Base-by-base conservation (phyloP, 495 filamentous ascomycete genomes). In the Gamarada debralockiae region DNA sequence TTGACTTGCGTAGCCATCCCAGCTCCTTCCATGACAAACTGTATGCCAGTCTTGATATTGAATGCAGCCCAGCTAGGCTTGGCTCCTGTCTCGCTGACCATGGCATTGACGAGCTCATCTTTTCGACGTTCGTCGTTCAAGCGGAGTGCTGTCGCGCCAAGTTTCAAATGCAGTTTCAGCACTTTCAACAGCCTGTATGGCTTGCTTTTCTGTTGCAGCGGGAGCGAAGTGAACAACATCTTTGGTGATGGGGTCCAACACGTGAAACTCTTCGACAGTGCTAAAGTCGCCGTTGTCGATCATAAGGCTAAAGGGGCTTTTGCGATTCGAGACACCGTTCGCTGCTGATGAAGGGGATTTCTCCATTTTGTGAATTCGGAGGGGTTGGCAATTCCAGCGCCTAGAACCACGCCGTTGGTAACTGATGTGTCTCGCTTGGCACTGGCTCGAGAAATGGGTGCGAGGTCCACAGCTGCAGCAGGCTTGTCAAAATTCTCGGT, bases 1-100 rank as follows among this genome's bases (percentile, higher is more conserved):
- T 67, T 67, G 36, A 69, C 66, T 4, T 69, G 65, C 3, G 67
- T 65, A 13, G 51, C 65, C 13, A 44, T 6, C 33, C 45, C 42
- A 15, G 37, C 48, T 34, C 31, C 15, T 25, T 45, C 42, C 21
- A 22, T 25, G 5, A 45, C 17, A 45, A 22, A 45, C 24, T 45
- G 10, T 8, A 25, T 45, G 13, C 18, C 42, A 9, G 15, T 22
- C 22, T 21, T 45, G 42, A 45, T 22, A 27, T 45, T 45, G 42
- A 45, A 22, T 12, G 7, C 42, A 6, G 42, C 22, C 21, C 42
- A 21, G 15, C 22, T 45, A 12, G 15, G 10, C 24, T 9, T 25
- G 10, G 42, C 42, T 8, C 42, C 22, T 8, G 42, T 45, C 23
- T 45, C 42, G 15, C 22, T 5, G 10, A 45, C 42, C 21, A 45